Evolutionary conservation across 23 red algal species (phyloP), one percentile per base, ranked within the genome.

Genomic region (Gracilariopsis chorda): DNA sequence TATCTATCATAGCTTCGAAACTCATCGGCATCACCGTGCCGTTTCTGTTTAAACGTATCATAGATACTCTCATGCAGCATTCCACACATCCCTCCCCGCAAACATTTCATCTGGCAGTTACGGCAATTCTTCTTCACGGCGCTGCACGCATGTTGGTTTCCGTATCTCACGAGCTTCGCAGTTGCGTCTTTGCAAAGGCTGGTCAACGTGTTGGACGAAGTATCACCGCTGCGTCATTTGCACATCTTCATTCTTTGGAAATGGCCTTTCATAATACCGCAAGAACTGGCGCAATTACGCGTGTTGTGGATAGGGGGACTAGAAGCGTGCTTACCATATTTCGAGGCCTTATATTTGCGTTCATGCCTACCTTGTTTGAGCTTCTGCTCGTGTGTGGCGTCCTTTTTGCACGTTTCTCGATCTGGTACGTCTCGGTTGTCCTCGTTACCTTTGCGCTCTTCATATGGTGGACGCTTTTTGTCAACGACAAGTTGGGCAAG

Each of bases 351-450:
- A 65, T 96, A 34, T 94, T 99, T 21, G 84, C 92, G 17, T 94
- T 96, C 71, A 39, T 96, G 76, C 93, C 97, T 0, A 92, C 90
- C 63, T 27, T 94, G 48, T 95, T 99, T 74, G 96, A 98, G 78
- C 62, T 99, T 36, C 19, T 90, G 19, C 80, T 96, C 10, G 97
- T 99, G 23, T 99, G 93, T 57, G 85, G 56, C 32, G 79, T 99
- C 33, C 56, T 99, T 46, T 51, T 87, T 0, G 29, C 47, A 16
- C 62, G 89, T n/a, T 92, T 97, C 41, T 92, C 83, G 28, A 33
- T 78, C 49, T 48, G 67, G 55, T 92, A 94, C 37, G 64, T 78
- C 12, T 73, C 75, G 13, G 86, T 94, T n/a, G 82, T 88, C 49
- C 35, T 98, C 6, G 70, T 83, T 7, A 94, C 75, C 1, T 98